Evolutionary conservation across 2,329 filamentous ascomycete species (phyloP), one percentile per base, ranked within the genome.

Genomic region (Colletotrichum siamense): DNA sequence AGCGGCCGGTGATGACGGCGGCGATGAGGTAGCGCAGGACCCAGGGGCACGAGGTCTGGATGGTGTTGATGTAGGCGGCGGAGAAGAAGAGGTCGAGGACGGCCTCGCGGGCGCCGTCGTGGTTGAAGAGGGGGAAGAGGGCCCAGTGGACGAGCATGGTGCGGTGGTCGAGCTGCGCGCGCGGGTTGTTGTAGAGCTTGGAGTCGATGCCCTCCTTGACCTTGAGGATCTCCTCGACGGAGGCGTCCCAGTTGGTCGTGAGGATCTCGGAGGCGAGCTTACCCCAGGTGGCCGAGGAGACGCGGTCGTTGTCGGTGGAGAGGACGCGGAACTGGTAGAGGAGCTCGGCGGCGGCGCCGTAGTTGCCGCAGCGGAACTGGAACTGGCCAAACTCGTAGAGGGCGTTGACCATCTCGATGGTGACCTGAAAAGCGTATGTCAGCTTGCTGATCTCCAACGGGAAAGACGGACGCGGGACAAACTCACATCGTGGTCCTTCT

Each of bases 141-240:
- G 95, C 94, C 96, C 97, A 99, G 94, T 99, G 97, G 82, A 98
- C 94, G 82, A 99, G 91, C 95, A 96, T 98, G 75, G 96, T 98
- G 84, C 97, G 95, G 91, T 98, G 96, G 85, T 96, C 94, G 78
- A 99, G 94, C 89, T 99, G 97, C 77, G 95, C 96, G 79, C 98
- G 92, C 32, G 96, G 95, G 90, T 98, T 98, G 91, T 94, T 97
- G 91, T 98, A 98, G 78, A 99, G 93, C 85, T 96, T 95, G 75
- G 94, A 95, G 86, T 99, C 97, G 86, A 99, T 99, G 82, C 90
- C 91, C 87, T 98, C 96, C 87, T 95, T 95, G 78, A 98, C 94
- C 87, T 97, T 98, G 83, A 94, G 92, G 66, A 98, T 89, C 87
- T 98, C 96, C 87, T 98, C 95, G 87, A 98, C 93, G 64, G 95